These are phyloP conservation scores for Wickerhamomyces sp. DNA, from an alignment of 1,139 yeast genomes.

Conservation along the genomic window DNA sequence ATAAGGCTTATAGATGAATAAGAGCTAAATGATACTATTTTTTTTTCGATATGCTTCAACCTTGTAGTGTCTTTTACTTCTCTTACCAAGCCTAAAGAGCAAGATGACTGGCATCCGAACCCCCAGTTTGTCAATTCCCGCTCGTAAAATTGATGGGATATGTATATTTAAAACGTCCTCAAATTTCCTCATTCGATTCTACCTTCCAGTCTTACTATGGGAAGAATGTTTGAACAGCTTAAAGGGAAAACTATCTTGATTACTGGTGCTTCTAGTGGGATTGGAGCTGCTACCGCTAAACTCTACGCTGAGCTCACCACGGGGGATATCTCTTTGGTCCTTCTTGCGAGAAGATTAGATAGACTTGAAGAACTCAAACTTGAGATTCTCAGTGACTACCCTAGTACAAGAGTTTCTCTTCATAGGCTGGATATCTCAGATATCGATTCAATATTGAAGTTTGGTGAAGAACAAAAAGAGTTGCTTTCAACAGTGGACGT, in stretches of 20 bases:
- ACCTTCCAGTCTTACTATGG: no score
- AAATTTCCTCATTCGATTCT: no score
- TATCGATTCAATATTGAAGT: conserved; percentile 37
- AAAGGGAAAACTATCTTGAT: conserved; percentile 40
- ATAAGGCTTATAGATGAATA: conserved; percentile 18
- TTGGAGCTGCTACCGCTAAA: conserved; percentile 51
- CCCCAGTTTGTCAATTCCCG: no score
- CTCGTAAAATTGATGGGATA: no score
- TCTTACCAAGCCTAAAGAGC: no score
- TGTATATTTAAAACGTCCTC: no score
- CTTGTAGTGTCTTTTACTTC: no score
- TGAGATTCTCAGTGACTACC: conserved; percentile 35
- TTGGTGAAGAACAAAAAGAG: conserved; percentile 25
- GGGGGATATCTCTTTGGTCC: conserved; percentile 40
- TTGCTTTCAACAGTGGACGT: conserved; percentile 33
- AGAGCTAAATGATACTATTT: no score
- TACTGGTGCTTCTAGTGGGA: conserved; percentile 67
- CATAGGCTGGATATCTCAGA: conserved; percentile 54
- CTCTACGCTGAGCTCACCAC: conserved; percentile 48
- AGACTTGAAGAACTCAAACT: conserved; percentile 27
- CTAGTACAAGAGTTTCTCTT: conserved; percentile 43
- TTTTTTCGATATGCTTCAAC: no score
- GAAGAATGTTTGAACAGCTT: conserved; percentile 5
- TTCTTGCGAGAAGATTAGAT: conserved; percentile 44
- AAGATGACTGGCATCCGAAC: no score